Conservation (phyloP, 352 stramenopile genomes). For the Aphanomyces cochlioides region DNA sequence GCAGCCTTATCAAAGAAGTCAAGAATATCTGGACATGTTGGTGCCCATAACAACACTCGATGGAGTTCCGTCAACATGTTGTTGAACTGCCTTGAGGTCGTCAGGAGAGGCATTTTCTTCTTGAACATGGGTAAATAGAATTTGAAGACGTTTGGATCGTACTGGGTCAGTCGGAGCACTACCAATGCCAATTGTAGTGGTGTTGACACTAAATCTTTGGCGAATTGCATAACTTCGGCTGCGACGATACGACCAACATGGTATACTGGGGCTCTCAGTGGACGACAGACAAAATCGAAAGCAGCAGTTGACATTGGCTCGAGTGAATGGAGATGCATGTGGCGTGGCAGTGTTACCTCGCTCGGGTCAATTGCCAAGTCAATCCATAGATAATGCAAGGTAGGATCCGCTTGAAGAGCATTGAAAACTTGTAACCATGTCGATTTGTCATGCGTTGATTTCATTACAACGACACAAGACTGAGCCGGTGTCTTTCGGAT, state of each 20-base stretch:
- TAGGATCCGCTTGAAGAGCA: too few species aligned
- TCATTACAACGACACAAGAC: too few species aligned
- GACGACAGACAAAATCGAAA: neutral
- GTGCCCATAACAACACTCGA: conserved; percentile 19
- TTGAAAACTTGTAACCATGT: too few species aligned
- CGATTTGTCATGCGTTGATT: too few species aligned
- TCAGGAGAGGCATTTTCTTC: conserved; percentile 41
- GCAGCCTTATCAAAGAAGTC: conserved; percentile 34
- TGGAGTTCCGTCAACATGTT: conserved; percentile 30
- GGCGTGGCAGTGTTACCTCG: too few species aligned
- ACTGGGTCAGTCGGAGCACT: conserved; percentile 67
- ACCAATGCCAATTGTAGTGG: conserved; percentile 70
- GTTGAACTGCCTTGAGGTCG: conserved; percentile 50
- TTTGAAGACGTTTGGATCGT: conserved; percentile 45
- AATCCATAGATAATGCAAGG: too few species aligned
- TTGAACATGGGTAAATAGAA: conserved; percentile 33
- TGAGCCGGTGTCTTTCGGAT: too few species aligned
- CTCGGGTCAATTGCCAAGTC: too few species aligned
- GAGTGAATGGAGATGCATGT: too few species aligned
- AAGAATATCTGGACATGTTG: conserved; percentile 40
- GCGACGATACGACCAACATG: neutral
- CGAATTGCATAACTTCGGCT: neutral
- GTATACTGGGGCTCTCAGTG: neutral
- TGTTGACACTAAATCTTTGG: conserved; percentile 28
- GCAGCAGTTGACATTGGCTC: too few species aligned